These are phyloP conservation scores for Kodamaea kaohsiungensis DNA, from an alignment of 805 yeast species.

Conservation along the genomic window DNA sequence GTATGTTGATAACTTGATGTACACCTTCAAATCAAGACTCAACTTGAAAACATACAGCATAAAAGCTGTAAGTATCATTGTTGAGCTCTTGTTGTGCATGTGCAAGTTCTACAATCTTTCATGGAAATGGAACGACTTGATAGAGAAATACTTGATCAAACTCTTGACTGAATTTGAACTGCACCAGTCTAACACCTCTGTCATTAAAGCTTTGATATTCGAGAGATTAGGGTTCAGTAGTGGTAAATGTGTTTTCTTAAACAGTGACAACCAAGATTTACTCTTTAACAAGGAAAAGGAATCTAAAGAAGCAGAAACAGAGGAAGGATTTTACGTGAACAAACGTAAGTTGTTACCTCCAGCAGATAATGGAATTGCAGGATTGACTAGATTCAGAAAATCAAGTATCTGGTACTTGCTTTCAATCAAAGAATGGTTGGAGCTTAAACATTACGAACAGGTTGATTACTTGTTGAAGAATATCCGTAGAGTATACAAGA, in stretches of 20 bases:
- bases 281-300: constrained; percentile 2
- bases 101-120: constrained; percentile 40
- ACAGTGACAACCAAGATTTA: constrained; percentile 6
- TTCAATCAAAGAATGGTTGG: constrained; percentile 69
- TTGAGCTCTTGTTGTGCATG: constrained; percentile 67
- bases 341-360: constrained; percentile 33
- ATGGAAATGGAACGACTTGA: constrained; percentile 48
- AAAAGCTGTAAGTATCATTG: constrained; percentile 62
- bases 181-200: constrained; percentile 47
- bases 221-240: constrained; percentile 46
- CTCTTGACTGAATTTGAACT: constrained; percentile 46
- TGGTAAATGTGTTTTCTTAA: constrained; percentile 41
- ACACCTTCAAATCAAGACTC: constrained; percentile 73
- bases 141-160: constrained; percentile 47
- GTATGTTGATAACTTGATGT: constrained; percentile 67
- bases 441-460: constrained; percentile 28
- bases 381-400: constrained; percentile 67
- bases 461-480: constrained; percentile 27
- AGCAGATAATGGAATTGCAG: constrained; percentile 42
- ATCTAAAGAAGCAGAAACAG: constrained; percentile 18
- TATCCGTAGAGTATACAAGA: constrained; percentile 23
- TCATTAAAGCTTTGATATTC: constrained; percentile 46
- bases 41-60: constrained; percentile 69
- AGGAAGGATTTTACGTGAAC: constrained; percentile 35
- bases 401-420: constrained; percentile 75